Conservation (phyloP, 805 yeast species). For the Wickerhamiella shivajii region DNA sequence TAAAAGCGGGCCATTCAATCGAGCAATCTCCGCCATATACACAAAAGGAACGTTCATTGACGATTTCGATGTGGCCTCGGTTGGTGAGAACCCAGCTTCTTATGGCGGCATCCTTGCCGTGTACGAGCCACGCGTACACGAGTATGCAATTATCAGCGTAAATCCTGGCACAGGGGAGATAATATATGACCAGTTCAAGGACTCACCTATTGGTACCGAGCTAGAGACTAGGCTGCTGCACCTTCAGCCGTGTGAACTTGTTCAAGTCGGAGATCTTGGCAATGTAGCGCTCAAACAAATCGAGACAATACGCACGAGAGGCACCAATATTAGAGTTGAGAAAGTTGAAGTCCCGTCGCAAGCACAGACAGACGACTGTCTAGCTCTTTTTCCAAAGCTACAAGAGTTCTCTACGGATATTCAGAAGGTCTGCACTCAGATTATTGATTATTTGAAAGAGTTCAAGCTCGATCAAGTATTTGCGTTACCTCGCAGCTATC, state of each 20-base stretch:
- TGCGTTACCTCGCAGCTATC: slow-evolving; percentile 35
- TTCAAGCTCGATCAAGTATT: slow-evolving; percentile 49
- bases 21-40: slow-evolving; percentile 56
- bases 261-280: slow-evolving; percentile 32
- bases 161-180: slow-evolving; percentile 67
- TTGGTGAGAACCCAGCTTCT: slow-evolving; percentile 10
- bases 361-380: too few species aligned
- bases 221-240: slow-evolving; percentile 63
- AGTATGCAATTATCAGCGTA: slow-evolving; percentile 41
- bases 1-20: slow-evolving; percentile 43
- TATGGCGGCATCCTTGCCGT: slow-evolving; percentile 20
- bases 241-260: slow-evolving; percentile 62
- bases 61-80: slow-evolving; percentile 25
- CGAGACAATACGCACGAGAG: slow-evolving; percentile 5
- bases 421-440: background rate
- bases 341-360: slow-evolving; percentile 10
- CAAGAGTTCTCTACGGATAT: slow-evolving; percentile 12
- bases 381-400: slow-evolving; percentile 4
- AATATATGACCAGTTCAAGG: slow-evolving; percentile 55
- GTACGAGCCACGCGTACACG: slow-evolving; percentile 9
- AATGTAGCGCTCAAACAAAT: slow-evolving; percentile 13
- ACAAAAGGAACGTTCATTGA: slow-evolving; percentile 77
- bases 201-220: slow-evolving; percentile 40
- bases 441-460: slow-evolving; percentile 43
- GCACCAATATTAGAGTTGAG: slow-evolving; percentile 12